Evolutionary conservation across 2,329 filamentous ascomycete species (phyloP).

Genomic region (Xylariaceae sp.): DNA sequence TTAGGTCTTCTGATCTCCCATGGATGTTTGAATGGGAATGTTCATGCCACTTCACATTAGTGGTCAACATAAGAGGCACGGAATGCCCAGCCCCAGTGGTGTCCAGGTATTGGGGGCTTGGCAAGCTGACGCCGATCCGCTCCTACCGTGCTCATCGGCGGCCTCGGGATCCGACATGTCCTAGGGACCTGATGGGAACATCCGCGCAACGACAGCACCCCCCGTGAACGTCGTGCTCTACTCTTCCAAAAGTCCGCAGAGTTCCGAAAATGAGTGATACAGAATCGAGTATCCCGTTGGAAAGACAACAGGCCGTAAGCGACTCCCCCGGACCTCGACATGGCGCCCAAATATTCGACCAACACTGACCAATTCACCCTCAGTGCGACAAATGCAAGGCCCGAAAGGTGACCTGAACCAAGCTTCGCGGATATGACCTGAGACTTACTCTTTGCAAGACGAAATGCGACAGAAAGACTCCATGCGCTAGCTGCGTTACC

Average conservation of each 20-base stretch:
- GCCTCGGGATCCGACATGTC: no score
- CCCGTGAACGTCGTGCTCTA: no score
- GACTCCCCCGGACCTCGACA: not conserved
- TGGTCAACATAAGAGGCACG: no score
- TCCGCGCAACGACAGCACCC: not conserved
- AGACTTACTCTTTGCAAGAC: slow-evolving; percentile 20
- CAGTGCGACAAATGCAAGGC: slow-evolving; percentile 25
- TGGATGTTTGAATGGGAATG: no score
- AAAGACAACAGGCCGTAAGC: slow-evolving; percentile 22
- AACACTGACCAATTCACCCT: slow-evolving; percentile 2
- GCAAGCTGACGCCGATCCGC: no score
- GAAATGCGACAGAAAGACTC: slow-evolving; percentile 24
- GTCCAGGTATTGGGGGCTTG: not conserved
- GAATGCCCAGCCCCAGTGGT: no score
- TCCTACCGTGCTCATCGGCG: no score
- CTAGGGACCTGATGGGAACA: not conserved
- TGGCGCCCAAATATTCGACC: not conserved
- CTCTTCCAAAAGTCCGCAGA: no score
- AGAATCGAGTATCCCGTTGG: slow-evolving; percentile 12
- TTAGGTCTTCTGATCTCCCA: no score
- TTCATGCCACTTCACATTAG: no score
- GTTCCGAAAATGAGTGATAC: slow-evolving; percentile 15
- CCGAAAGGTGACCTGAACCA: slow-evolving; percentile 18
- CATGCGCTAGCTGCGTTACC: slow-evolving; percentile 27
- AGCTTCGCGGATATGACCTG: no score